Evolutionary conservation across 768 basidiomycete species (phyloP), one percentile per base, ranked within the genome.

Genomic region (Vararia minispora): DNA sequence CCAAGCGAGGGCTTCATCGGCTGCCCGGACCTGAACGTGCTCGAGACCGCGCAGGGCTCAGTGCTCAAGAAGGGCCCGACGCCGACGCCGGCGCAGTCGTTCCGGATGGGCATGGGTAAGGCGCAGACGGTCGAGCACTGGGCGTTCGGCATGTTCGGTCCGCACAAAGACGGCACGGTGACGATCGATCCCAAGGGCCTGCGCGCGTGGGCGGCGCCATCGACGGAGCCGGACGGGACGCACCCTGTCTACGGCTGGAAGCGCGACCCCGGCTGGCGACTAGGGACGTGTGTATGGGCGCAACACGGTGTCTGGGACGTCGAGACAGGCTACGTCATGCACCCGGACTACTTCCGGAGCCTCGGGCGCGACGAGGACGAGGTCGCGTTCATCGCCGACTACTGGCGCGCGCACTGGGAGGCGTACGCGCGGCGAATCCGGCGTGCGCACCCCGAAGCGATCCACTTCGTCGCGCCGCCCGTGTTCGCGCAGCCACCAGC

Each of bases 401-500:
- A 81, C 54, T 90, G 89, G 79, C 68, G 70, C 25, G 72, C 81
- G 1, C 84, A 88, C 52, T 78, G 73, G 60, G 55, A 64, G 18
- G 58, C 56, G 6, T 90, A 72, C 45, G 59, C 72, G 1, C 45
- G 52, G 2, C 66, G 76, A 12, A 74, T 91, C 28, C 72, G 88
- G 1, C 35, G 57, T 4, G 55, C 73, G 5, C 90, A 97, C 52
- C 81, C 83, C 1, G 75, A 81, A 37, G 78, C 84, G 6, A 91
- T 97, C 47, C 64, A 79, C n/a, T 94, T 98, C 53, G 65, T 94
- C 32, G 87, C 92, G 43, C 85, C 89, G 0, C 87, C 92, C 5
- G 89, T 98, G 1, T 97, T 97, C 53, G 78, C 76, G 0, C 60
- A 63, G 2, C 94, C 92, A 0, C 89, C 91, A 0, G 49, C 57